These are phyloP conservation scores for Pneumocystis wakefieldiae DNA, from an alignment of 1,139 yeast genomes.

Conservation along the genomic window DNA sequence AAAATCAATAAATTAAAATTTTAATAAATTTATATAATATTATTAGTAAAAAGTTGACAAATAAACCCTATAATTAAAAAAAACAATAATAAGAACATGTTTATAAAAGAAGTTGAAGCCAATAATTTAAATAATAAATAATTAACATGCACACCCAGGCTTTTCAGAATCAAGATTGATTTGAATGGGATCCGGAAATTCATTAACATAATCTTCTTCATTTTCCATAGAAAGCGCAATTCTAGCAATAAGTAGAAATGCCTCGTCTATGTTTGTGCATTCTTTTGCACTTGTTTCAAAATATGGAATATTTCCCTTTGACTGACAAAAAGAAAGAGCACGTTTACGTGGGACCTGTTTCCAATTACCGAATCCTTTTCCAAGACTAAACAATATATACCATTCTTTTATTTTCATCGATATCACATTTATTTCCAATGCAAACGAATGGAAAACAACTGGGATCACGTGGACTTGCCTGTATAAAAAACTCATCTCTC, in stretches of 20 bases:
- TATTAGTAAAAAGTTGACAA: not conserved
- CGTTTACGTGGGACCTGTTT: slow-evolving; percentile 43
- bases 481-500: slow-evolving; percentile 91
- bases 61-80: not conserved
- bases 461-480: slow-evolving; percentile 84
- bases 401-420: slow-evolving; percentile 77
- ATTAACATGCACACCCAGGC: not conserved
- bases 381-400: slow-evolving; percentile 25
- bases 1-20: not conserved
- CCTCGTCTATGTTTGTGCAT: slow-evolving; percentile 84
- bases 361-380: not conserved
- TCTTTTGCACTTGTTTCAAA: slow-evolving; percentile 89
- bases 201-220: slow-evolving; percentile 40
- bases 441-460: slow-evolving; percentile 91
- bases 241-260: slow-evolving; percentile 90
- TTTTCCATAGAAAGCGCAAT: slow-evolving; percentile 86
- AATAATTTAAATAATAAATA: not conserved
- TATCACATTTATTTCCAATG: slow-evolving; percentile 87
- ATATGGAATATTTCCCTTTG: slow-evolving; percentile 78
- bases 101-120: not conserved
- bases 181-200: slow-evolving; percentile 11
- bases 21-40: not conserved
- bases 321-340: slow-evolving; percentile 72
- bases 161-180: slow-evolving; percentile 10
- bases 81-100: not conserved